Evolutionary conservation across 495 filamentous ascomycete genomes (phyloP), one percentile per base, ranked within the genome.

Genomic region (Margaritispora aquatica): DNA sequence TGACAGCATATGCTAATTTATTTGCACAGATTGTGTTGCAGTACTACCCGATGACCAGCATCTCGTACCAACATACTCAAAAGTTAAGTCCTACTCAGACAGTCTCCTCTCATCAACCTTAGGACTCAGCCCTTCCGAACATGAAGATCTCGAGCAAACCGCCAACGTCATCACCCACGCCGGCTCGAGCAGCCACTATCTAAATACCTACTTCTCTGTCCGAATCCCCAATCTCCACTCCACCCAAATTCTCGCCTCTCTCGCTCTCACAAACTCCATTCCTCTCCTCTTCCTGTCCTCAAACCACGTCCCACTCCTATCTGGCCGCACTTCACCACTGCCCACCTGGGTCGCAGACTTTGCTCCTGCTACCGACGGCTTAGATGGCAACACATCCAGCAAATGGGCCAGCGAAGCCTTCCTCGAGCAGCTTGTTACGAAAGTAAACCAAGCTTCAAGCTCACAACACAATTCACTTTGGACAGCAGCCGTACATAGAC

Each of bases 251-350:
- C 73, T 86, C 1, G 54, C 71, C 9, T 11, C 20, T 9, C 58
- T 80, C 15, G 66, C 69, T 3, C 21, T 70, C 0, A 62, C 65
- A 0, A 66, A 74, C 11, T 52, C 53, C 0, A 65, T 79, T n/a
- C 77, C 79, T 0, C 62, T 84, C 26, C 81, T 82, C 62, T 84
- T 70, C 64, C 57, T 83, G 8, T 82, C 80, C 0, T 70, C 76
- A 0, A 73, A 66, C 4, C 63, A 63, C 2, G 73, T 75, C 2
- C 0, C 47, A 58, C 26, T 62, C 72, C 47, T 51, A 13, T 26
- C 26, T 13, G n/a, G 34, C 4, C 4, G 3, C 4, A 24, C 5
- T 13, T 5, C 29, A 5, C 5, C 5, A 5, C 5, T 13, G 5
- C 5, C 5, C 5, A 5, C 5, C 5, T 34, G 5, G 5, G 5